Base-by-base conservation (phyloP, 2,329 filamentous ascomycete species). In the Periglandula ipomoeae region DNA sequence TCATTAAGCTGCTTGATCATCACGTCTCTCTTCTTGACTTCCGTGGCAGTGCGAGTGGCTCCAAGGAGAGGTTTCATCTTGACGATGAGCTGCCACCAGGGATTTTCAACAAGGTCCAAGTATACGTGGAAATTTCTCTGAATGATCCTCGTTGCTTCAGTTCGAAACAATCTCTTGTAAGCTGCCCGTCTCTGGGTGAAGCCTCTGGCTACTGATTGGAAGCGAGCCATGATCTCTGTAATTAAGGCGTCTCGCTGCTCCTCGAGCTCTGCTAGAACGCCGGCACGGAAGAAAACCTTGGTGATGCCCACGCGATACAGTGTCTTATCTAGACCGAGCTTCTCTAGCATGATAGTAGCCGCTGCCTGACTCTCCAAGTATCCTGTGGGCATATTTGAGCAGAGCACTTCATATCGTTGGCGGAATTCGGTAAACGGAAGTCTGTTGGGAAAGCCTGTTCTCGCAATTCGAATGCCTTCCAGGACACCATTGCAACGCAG, bases 401-500 rank as follows among this genome's bases (percentile, higher is more conserved):
- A 97, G 6, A 98, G 79, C 6, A 98, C 91, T 63, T 97, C 93
- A 65, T 98, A 98, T 53, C 93, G 84, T 59, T 94, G 88, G 47
- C 93, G 82, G 69, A 98, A 98, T 62, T 98, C 94, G 3, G 87
- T 79, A 63, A 98, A 98, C 0, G 87, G 79, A 27, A 98, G 75
- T 56, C 93, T 79, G 63, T 98, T 98, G 45, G 93, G 93, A 64
- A 98, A 98, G 22, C 93, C 93, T 5, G 94, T 98, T 41, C 93
- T 82, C 22, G 93, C 93, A 65, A 98, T 98, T 52, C 93, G 82
- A 61, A 98, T 98, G 53, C 93, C 93, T 69, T 98, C 93, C n/a
- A 98, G 75, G 3, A 98, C 93, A 85, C 93, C 93, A 64, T 98
- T 98, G 70, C 93, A 98, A 46, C 93, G 83, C n/a, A 98, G 73